phyloP scores from a whole-genome alignment of 2,329 filamentous ascomycete species.

The Graphiopsis chlorocephala region DNA sequence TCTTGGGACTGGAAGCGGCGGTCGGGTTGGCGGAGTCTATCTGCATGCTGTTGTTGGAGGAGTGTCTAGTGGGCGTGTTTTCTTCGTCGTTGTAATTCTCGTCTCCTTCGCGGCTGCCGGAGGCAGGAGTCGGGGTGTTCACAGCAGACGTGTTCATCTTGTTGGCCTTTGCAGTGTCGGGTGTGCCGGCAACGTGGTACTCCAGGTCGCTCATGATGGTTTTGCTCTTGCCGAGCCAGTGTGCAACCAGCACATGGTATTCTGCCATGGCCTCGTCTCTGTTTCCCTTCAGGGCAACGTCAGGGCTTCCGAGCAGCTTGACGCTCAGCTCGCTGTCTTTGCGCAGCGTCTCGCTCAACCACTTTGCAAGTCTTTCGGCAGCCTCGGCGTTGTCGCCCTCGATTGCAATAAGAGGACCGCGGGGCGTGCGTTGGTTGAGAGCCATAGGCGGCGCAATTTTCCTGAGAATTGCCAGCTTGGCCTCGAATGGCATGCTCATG shows the following conservation, averaged over 20 bases:
- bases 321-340: constrained; percentile 53
- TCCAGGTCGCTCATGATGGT: constrained; percentile 59
- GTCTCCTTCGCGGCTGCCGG: constrained; percentile 20
- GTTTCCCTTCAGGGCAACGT: constrained; percentile 37
- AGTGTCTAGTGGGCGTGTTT: constrained; percentile 1
- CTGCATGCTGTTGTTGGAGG: not conserved
- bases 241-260: constrained; percentile 59
- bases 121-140: not conserved
- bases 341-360: constrained; percentile 55
- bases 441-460: constrained; percentile 70
- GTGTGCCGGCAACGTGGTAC: not conserved
- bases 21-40: constrained; percentile 24
- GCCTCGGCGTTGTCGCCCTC: constrained; percentile 70
- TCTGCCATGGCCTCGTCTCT: constrained; percentile 38
- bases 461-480: constrained; percentile 73
- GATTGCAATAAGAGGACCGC: constrained; percentile 79
- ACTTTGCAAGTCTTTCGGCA: constrained; percentile 63
- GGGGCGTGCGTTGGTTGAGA: constrained; percentile 38
- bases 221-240: constrained; percentile 73
- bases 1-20: constrained; percentile 60
- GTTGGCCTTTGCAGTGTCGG: constrained; percentile 15
- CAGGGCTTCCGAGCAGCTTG: constrained; percentile 49
- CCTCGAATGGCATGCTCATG: constrained; percentile 69
- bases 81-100: constrained; percentile 26
- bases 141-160: not conserved